Evolutionary conservation across 106 monocot genomes (phyloP).

Genomic region (Dactylorhiza incarnata): DNA sequence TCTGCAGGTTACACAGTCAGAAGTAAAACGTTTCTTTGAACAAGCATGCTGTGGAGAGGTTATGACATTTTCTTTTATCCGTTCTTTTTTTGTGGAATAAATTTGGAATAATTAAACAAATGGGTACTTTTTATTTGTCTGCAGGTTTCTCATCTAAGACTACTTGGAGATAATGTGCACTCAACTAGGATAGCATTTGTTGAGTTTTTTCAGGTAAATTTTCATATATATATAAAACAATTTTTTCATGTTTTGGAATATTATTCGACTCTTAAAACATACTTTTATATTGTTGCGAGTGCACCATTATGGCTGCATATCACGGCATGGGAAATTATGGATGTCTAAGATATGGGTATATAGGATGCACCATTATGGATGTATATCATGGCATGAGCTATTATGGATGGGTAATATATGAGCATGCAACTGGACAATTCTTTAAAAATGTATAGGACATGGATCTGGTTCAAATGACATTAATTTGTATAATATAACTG

Average conservation of each 20-base stretch:
- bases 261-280: not conserved
- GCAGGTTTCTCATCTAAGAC: conserved; percentile 21
- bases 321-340: no score
- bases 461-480: conserved; percentile 65
- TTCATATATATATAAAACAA: not conserved
- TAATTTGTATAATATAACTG: not conserved
- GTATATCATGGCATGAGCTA: no score
- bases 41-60: conserved; percentile 44
- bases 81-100: not conserved
- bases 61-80: not conserved
- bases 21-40: conserved; percentile 51
- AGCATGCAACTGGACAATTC: conserved; percentile 59
- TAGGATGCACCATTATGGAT: no score
- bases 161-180: conserved; percentile 26
- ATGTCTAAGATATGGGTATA: no score
- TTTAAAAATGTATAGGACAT: conserved; percentile 46
- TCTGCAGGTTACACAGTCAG: conserved; percentile 48
- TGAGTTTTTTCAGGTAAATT: conserved; percentile 13
- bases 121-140: not conserved
- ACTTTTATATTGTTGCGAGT: no score
- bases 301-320: no score
- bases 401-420: conserved; percentile 26
- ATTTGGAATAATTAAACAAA: not conserved
- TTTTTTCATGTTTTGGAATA: not conserved
- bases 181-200: conserved; percentile 21